Conservation (phyloP, 495 filamentous ascomycete genomes). For the Penicillium nucicola region DNA sequence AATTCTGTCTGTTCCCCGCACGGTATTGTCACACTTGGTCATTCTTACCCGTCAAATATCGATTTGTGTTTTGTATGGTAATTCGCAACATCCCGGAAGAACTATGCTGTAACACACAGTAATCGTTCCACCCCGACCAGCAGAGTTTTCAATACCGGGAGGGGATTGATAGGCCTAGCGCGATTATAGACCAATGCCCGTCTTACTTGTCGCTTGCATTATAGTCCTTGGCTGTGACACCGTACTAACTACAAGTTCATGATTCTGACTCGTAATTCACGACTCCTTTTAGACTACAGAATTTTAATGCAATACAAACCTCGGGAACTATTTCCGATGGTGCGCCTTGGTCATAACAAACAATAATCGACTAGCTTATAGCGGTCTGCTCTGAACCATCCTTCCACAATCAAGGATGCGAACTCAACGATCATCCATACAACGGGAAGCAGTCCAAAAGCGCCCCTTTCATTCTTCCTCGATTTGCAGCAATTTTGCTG, state of each 20-base stretch:
- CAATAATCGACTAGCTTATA: too few relatives aligned
- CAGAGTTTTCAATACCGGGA: background rate
- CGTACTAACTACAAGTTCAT: background rate
- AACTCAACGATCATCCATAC: too few relatives aligned
- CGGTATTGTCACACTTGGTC: constrained; percentile 2
- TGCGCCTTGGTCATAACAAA: too few relatives aligned
- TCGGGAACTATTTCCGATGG: too few relatives aligned
- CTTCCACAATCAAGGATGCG: too few relatives aligned
- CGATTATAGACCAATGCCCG: background rate
- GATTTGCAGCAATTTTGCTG: too few relatives aligned
- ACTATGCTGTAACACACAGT: background rate
- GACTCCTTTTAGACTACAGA: background rate
- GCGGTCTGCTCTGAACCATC: too few relatives aligned
- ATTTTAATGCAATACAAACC: too few relatives aligned
- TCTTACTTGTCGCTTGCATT: background rate
- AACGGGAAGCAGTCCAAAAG: too few relatives aligned
- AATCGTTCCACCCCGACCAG: background rate
- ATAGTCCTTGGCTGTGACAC: background rate
- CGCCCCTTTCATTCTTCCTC: too few relatives aligned
- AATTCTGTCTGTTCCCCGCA: constrained; percentile 4
- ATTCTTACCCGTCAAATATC: background rate
- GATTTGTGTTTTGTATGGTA: constrained; percentile 3
- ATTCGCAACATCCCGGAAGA: background rate
- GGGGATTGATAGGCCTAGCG: background rate
- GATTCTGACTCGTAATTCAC: background rate